These are phyloP conservation scores for Pichia sp. DNA, from an alignment of 1,139 yeast genomes.

Conservation along the genomic window DNA sequence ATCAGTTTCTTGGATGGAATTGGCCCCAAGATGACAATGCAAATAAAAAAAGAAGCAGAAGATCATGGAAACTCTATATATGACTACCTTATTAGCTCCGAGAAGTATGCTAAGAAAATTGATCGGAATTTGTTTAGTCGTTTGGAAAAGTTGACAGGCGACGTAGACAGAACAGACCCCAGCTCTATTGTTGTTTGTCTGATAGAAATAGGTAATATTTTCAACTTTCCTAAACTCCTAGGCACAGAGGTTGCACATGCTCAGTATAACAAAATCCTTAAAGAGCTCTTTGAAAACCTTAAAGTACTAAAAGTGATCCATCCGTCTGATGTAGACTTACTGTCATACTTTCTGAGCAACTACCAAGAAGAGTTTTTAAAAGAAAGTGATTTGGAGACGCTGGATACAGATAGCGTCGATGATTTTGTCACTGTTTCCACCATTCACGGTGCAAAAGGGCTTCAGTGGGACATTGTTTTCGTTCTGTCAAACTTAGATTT, in stretches of 20 bases:
- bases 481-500: slow-evolving; percentile 25
- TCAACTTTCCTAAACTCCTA: slow-evolving; percentile 26
- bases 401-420: slow-evolving; percentile 32
- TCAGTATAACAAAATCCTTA: slow-evolving; percentile 15
- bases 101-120: neutral
- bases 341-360: slow-evolving; percentile 22
- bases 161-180: slow-evolving; percentile 30
- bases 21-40: slow-evolving; percentile 31
- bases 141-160: slow-evolving; percentile 9
- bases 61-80: slow-evolving; percentile 21
- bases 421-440: slow-evolving; percentile 46
- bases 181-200: slow-evolving; percentile 29
- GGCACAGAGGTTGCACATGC: neutral
- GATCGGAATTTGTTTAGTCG: neutral
- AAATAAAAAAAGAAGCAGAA: slow-evolving; percentile 23
- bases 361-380: slow-evolving; percentile 27
- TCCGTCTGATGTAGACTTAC: neutral
- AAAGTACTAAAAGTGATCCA: slow-evolving; percentile 2
- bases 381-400: neutral
- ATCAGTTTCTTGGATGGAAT: slow-evolving; percentile 31
- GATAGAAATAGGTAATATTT: slow-evolving; percentile 25
- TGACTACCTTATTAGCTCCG: slow-evolving; percentile 21
- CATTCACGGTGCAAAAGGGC: slow-evolving; percentile 67
- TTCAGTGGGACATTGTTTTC: slow-evolving; percentile 68
- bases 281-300: slow-evolving; percentile 10